Evolutionary conservation across 2,329 filamentous ascomycete species (phyloP).

Genomic region (Fulvia fulva): DNA sequence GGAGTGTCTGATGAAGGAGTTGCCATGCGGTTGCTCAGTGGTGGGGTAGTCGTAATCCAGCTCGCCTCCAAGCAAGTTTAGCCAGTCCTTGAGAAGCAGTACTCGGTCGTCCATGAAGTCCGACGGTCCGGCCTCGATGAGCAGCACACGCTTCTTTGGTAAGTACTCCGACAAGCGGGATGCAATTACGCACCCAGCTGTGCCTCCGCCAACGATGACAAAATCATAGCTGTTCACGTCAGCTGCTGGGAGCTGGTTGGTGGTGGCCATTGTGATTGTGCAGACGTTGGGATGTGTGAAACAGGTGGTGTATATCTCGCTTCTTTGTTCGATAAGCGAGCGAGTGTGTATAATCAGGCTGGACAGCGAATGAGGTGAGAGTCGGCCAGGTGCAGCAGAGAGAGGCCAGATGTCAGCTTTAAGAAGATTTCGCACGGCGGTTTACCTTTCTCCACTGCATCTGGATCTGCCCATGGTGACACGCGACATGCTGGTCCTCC

Average conservation of each 20-base stretch:
- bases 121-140: conserved; percentile 85
- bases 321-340: neutral
- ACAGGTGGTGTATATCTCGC: neutral
- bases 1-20: conserved; percentile 87
- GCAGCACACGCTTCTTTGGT: conserved; percentile 72
- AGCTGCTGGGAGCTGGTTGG: conserved; percentile 60
- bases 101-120: conserved; percentile 87
- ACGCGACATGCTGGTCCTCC: conserved; percentile 1
- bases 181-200: conserved; percentile 80
- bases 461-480: conserved; percentile 9
- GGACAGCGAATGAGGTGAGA: neutral
- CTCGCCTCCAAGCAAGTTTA: conserved; percentile 77
- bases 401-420: neutral
- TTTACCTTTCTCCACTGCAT: conserved; percentile 6
- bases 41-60: conserved; percentile 90
- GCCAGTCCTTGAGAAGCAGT: conserved; percentile 81
- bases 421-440: neutral
- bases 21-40: conserved; percentile 84
- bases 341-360: neutral
- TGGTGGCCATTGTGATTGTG: conserved; percentile 55
- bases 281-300: conserved; percentile 1
- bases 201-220: conserved; percentile 79
- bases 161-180: conserved; percentile 77
- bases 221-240: conserved; percentile 73
- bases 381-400: neutral